A percentile compares a stretch with the other conserved stretches of the same genome.
Conservation (phyloP, 2,329 filamentous ascomycete genomes). For the Neoarthrinium moseri region DNA sequence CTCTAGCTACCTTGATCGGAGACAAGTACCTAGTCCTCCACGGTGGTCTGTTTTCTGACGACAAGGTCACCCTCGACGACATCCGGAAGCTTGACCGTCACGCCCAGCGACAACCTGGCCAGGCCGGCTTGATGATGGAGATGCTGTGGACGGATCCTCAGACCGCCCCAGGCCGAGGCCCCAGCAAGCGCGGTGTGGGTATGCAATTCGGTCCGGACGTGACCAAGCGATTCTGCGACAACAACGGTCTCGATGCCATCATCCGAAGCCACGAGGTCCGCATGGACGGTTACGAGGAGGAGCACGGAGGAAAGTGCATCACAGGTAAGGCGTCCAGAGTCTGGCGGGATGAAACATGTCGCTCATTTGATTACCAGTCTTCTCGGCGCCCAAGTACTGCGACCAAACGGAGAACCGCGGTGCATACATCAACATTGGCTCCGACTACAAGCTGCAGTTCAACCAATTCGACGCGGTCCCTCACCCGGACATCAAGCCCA, state of each 20-base stretch:
- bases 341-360: background rate
- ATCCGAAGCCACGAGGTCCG: constrained; percentile 97
- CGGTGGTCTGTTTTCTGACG: constrained; percentile 93
- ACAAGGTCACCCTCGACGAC: constrained; percentile 87
- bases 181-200: constrained; percentile 94
- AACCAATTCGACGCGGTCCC: constrained; percentile 95
- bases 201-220: constrained; percentile 96
- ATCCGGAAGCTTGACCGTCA: constrained; percentile 91
- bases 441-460: constrained; percentile 88
- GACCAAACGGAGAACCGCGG: constrained; percentile 98
- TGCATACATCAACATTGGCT: constrained; percentile 94
- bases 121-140: constrained; percentile 98
- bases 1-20: constrained; percentile 88
- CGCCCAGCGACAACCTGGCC: constrained; percentile 87
- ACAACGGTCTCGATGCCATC: constrained; percentile 89
- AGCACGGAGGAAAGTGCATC: constrained; percentile 93
- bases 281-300: constrained; percentile 99
- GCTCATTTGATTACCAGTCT: constrained; percentile 58
- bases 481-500: constrained; percentile 92
- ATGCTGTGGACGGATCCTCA: constrained; percentile 99
- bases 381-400: constrained; percentile 96
- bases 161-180: constrained; percentile 77
- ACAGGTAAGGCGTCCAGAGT: constrained; percentile 59
- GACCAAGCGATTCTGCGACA: constrained; percentile 94
- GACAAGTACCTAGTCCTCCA: constrained; percentile 90